These are phyloP conservation scores for Phialophora expanda DNA, from an alignment of 2,329 filamentous ascomycete species.

Conservation along the genomic window DNA sequence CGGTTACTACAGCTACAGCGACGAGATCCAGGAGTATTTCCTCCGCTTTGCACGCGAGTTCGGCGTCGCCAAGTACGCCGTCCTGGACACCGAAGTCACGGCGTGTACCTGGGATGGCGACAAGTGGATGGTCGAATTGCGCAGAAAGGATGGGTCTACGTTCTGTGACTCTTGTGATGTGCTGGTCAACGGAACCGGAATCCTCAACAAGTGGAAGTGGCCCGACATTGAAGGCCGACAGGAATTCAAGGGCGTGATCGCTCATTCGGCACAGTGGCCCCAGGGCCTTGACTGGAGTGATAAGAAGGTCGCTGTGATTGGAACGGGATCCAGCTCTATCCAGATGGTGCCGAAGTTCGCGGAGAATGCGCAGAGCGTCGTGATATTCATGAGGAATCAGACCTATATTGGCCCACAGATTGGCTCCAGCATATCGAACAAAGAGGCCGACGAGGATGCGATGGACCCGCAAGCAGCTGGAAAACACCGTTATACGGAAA, in stretches of 20 bases:
- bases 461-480: constrained; percentile 31
- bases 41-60: constrained; percentile 38
- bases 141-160: constrained; percentile 9
- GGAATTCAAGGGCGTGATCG: constrained; percentile 44
- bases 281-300: constrained; percentile 38
- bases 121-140: constrained; percentile 20
- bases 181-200: constrained; percentile 27
- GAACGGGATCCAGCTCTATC: constrained; percentile 39
- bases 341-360: constrained; percentile 46
- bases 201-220: constrained; percentile 43
- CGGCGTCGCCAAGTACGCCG: constrained; percentile 22
- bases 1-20: constrained; percentile 37
- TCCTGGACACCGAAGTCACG: constrained; percentile 24
- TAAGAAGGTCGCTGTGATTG: constrained; percentile 40
- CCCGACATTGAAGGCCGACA: constrained; percentile 46
- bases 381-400: constrained; percentile 41
- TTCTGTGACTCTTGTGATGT: constrained; percentile 27
- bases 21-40: constrained; percentile 43
- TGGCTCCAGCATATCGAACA: constrained; percentile 22
- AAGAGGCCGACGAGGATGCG: constrained; percentile 32
- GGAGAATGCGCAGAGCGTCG: constrained; percentile 39
- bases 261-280: constrained; percentile 45
- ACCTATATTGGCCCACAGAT: constrained; percentile 42
- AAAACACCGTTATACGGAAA: constrained; percentile 25
- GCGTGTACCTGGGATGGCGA: constrained; percentile 14